Evolutionary conservation across 2,329 filamentous ascomycete genomes (phyloP), one percentile per base, ranked within the genome.

Genomic region (Botrytis paeoniae): DNA sequence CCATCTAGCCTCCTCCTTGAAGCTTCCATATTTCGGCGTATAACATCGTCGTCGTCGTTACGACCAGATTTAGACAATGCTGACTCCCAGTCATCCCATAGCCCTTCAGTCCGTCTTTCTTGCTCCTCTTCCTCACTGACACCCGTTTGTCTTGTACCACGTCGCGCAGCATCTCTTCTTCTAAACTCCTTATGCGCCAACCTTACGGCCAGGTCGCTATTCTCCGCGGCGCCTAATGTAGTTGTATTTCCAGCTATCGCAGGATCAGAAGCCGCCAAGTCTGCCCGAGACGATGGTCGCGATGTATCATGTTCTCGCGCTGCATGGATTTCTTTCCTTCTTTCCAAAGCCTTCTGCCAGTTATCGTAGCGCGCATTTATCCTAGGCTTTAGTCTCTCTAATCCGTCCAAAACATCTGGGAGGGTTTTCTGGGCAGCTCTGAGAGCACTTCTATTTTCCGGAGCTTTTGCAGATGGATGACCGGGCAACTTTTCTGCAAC

Each of bases 351-450:
- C 72, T 88, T 86, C 73, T 86, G 81, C 87, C 93, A 95, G 71
- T 87, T 86, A n/a, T 91, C 86, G 80, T 93, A 90, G 22, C 91
- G 87, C 75, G 86, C 87, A 63, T 92, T 89, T 71, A 99, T 92
- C 29, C 91, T 87, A 0, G 94, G 94, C 79, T 94, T 96, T 73
- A 98, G 86, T 14, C 86, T 83, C 81, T 98, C 95, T 43, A 99
- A 85, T 9, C 86, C 85, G 20, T 83, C 84, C 32, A 85, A 80
- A 14, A 89, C 81, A 7, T 83, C 80, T n/a, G 81, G 85, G 37
- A 95, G 87, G 2, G 89, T 86, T 70, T 86, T 88, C 63, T 89
- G 88, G 14, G 89, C 90, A 59, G 84, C 83, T 64, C 85, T 83
- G 64, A 92, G 80, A 20, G 85, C 84, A 70, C 83, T 82, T 72